phyloP scores from a whole-genome alignment of 352 stramenopile species.

The Pythium biforme region DNA sequence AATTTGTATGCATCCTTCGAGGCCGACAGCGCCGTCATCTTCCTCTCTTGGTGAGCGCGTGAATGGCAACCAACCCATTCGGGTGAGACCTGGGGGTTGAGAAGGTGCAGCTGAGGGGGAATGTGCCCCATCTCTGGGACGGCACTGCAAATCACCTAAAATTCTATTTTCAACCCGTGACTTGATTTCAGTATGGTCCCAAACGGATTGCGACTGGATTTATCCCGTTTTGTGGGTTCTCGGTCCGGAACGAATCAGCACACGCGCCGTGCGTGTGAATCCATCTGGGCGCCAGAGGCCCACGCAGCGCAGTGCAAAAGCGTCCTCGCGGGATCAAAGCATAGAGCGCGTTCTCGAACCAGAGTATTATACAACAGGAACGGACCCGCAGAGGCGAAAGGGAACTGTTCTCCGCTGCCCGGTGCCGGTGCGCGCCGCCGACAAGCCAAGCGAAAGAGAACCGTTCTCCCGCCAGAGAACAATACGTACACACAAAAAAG shows the following conservation, averaged over 20 bases:
- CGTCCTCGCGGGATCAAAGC: background rate
- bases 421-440: background rate
- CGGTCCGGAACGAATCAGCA: background rate
- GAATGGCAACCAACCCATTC: too few species aligned
- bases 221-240: background rate
- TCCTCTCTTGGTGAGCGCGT: too few species aligned
- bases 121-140: background rate
- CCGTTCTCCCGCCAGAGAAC: background rate
- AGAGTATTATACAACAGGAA: background rate
- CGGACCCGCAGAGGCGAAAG: background rate
- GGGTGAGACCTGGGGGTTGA: constrained; percentile 9
- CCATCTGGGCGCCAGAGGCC: background rate
- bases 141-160: background rate
- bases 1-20: too few species aligned
- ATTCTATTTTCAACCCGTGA: background rate
- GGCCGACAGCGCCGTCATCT: too few species aligned
- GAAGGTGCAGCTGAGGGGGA: background rate
- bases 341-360: too few species aligned
- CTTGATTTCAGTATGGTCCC: background rate
- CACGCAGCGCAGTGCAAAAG: background rate
- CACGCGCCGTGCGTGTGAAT: background rate
- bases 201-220: background rate
- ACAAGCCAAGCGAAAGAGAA: background rate
- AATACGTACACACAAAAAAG: background rate
- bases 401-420: background rate